Evolutionary conservation across 345 rosid species (phyloP).

Genomic region (Trapa incisa): DNA sequence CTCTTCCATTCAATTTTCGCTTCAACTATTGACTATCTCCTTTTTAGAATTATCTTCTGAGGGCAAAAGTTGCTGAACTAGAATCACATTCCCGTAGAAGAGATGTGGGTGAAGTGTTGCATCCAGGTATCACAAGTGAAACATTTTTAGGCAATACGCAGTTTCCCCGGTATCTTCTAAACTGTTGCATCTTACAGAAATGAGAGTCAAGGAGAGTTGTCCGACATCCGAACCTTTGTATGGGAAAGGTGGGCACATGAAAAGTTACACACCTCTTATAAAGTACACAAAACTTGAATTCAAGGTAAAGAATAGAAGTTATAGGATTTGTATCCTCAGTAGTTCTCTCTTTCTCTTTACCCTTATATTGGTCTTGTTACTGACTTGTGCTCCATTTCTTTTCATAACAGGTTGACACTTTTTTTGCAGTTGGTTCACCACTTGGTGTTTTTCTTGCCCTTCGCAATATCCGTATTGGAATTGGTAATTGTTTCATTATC

Average conservation of each 20-base stretch:
- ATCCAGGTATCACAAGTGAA: slow-evolving; percentile 7
- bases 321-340: neutral
- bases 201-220: slow-evolving; percentile 26
- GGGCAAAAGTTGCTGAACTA: slow-evolving; percentile 55
- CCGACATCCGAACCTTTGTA: slow-evolving; percentile 14
- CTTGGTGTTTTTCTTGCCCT: slow-evolving; percentile 96
- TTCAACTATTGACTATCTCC: neutral
- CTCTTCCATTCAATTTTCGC: neutral
- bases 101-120: slow-evolving; percentile 13
- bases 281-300: slow-evolving; percentile 88
- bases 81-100: slow-evolving; percentile 27
- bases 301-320: slow-evolving; percentile 32
- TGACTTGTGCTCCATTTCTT: neutral
- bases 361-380: neutral
- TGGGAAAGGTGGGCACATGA: slow-evolving; percentile 27
- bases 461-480: slow-evolving; percentile 79
- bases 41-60: slow-evolving; percentile 51
- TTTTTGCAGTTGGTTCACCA: slow-evolving; percentile 98
- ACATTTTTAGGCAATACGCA: neutral
- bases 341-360: neutral
- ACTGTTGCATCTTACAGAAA: slow-evolving; percentile 2
- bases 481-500: slow-evolving; percentile 33
- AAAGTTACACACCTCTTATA: slow-evolving; percentile 63
- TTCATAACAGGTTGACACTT: slow-evolving; percentile 73
- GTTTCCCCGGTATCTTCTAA: neutral